Evolutionary conservation across 129 eudicot genomes (phyloP), one percentile per base, ranked within the genome.

Genomic region (Kitagawia praeruptora): DNA sequence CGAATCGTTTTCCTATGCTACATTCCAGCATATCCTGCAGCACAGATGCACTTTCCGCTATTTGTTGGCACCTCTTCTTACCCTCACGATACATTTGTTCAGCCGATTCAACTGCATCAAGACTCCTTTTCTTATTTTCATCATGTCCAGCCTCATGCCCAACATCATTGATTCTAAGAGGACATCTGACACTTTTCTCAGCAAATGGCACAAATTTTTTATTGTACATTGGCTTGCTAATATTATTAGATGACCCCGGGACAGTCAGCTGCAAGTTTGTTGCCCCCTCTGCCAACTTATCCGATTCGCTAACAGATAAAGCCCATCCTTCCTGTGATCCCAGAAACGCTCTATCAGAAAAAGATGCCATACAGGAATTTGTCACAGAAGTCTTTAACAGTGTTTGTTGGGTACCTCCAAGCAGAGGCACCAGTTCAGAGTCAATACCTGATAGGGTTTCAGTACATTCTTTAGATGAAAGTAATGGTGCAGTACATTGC

Each of bases 291-390:
- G n/a, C n/a, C n/a, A n/a, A n/a, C n/a, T n/a, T n/a, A n/a, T n/a
- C n/a, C n/a, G n/a, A n/a, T n/a, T n/a, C n/a, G n/a, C n/a, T n/a
- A n/a, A n/a, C n/a, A n/a, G n/a, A n/a, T n/a, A n/a, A n/a, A n/a
- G n/a, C n/a, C n/a, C n/a, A n/a, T n/a, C 81, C 85, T 78, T 81
- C 93, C 93, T 90, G 97, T 89, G 98, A 83, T 84, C 96, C 92
- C 91, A 88, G 86, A 89, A 94, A 89, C 80, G 84, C 88, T 81
- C 85, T 87, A 89, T 92, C 97, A 90, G 96, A 87, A 90, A 95
- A 90, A 84, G 98, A 95, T 85, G 96, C 86, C 86, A 91, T 82
- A 85, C 87, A 88, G 81, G 91, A 90, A 93, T 90, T 84, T 78
- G 87, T 80, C 77, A 87, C 93, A 88, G 82, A 37, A 89, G 83